These are phyloP conservation scores for Arabidopsis thaliana DNA, from an alignment of 345 rosid genomes.

Conservation along the genomic window DNA sequence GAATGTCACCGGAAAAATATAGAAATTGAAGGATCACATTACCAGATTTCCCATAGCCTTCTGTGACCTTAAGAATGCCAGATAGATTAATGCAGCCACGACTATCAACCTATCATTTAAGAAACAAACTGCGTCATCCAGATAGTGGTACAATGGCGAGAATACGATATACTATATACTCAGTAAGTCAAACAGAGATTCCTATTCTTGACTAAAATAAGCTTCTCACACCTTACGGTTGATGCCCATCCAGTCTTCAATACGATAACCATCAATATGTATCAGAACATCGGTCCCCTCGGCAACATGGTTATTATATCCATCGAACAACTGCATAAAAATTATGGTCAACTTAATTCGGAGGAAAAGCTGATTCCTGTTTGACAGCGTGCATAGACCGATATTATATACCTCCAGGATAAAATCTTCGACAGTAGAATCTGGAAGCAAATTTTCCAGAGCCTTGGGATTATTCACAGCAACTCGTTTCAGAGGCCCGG, in stretches of 20 bases:
- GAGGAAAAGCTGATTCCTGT: conserved; percentile 13
- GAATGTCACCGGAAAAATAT: not conserved
- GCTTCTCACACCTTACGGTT: conserved; percentile 51
- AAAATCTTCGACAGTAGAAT: conserved; percentile 51
- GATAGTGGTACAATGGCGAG: not conserved
- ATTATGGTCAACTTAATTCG: conserved; percentile 15
- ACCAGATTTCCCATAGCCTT: conserved; percentile 65
- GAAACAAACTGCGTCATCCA: conserved; percentile 18
- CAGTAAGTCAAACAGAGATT: not conserved
- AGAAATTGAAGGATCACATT: not conserved
- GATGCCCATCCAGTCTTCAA: conserved; percentile 45
- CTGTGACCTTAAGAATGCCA: conserved; percentile 63
- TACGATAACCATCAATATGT: conserved; percentile 52
- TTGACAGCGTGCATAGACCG: not conserved
- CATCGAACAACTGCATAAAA: conserved; percentile 60
- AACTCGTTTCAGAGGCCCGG: conserved; percentile 53
- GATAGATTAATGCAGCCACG: conserved; percentile 61
- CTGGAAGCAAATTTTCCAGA: conserved; percentile 54
- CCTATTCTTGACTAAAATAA: not conserved
- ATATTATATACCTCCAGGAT: conserved; percentile 58
- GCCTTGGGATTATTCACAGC: conserved; percentile 35
- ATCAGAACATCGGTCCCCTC: conserved; percentile 55
- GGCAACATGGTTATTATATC: conserved; percentile 54
- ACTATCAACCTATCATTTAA: conserved; percentile 53
- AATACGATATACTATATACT: not conserved